These are phyloP conservation scores for Talaromyces sp. DNA, from an alignment of 2,329 filamentous ascomycete genomes.

Conservation along the genomic window DNA sequence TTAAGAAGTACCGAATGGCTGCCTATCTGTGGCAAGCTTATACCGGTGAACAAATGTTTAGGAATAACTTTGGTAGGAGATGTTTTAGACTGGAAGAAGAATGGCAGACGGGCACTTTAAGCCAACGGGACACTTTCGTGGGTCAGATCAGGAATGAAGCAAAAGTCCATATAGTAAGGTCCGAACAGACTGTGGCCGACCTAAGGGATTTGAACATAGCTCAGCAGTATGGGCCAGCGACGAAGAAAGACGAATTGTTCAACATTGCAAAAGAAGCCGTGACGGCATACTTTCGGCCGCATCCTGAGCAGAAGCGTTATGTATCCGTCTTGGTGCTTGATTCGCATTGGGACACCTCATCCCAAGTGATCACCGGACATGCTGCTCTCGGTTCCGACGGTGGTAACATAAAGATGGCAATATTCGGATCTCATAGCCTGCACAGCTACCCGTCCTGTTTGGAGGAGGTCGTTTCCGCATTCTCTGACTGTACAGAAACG, in stretches of 20 bases:
- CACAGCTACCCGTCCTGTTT: conserved; percentile 87
- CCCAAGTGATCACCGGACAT: conserved; percentile 71
- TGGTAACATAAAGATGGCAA: conserved; percentile 74
- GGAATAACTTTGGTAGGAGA: conserved; percentile 79
- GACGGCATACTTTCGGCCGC: conserved; percentile 69
- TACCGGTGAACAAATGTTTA: conserved; percentile 92
- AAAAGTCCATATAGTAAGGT: conserved; percentile 79
- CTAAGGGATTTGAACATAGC: conserved; percentile 73
- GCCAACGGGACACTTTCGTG: conserved; percentile 66
- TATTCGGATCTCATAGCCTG: conserved; percentile 88
- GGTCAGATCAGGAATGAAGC: conserved; percentile 84
- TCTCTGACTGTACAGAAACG: conserved; percentile 85
- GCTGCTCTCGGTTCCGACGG: conserved; percentile 74
- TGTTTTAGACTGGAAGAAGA: conserved; percentile 92
- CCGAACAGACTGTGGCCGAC: conserved; percentile 79
- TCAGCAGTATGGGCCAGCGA: conserved; percentile 70
- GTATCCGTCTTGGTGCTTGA: conserved; percentile 85
- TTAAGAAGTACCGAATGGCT: conserved; percentile 89
- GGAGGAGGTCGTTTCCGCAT: conserved; percentile 85
- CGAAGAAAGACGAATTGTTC: conserved; percentile 70
- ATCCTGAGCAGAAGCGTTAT: conserved; percentile 77
- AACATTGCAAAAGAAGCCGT: conserved; percentile 74
- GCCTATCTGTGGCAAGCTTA: conserved; percentile 97
- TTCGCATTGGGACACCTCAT: conserved; percentile 74
- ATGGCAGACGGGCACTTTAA: conserved; percentile 81